Evolutionary conservation across 345 rosid species (phyloP), one percentile per base, ranked within the genome.

Genomic region (Psidium guajava): DNA sequence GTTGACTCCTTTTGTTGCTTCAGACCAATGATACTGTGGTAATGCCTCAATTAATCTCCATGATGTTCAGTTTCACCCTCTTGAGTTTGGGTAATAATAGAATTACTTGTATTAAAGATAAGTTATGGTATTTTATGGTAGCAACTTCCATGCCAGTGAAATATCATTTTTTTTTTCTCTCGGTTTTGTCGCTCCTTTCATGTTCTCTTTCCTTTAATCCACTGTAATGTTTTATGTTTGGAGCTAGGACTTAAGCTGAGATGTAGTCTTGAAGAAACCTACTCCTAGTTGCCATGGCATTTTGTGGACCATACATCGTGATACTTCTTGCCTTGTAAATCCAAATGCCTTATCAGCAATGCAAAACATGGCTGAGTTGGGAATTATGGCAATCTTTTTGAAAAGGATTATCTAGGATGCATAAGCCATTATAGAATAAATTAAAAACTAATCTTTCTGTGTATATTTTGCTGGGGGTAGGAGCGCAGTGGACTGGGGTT

Each of bases 401-500:
- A 40, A 32, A 32, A 69, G 77, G 54, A 47, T 84, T n/a, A 69
- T 18, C 11, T 32, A 8, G 47, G 77, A 69, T 52, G 53, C 53
- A 28, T 83, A 25, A 50, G 61, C 64, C 56, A 59, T 73, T 59
- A 42, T n/a, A 15, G 27, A 84, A 73, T 57, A n/a, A 59, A 59
- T 42, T 85, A 69, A 86, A 83, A 53, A 24, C 82, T 64, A 50
- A 21, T 85, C 74, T 53, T 61, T 44, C 56, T 85, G 83, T 82
- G 59, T 58, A 86, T 84, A 82, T 82, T 81, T 74, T 86, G 25
- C 77, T 69, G 83, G 84, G 57, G 53, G 47, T 89, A 96, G 99
- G 99, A 88, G 99, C 98, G 81, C 99, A 96, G 82, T 96, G 99
- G 99, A 96, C 99, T 6, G 99, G 99, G 32, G 93, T 96, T 85